Base-by-base conservation (phyloP, 164 flowering plant species). In the Piper longum region DNA sequence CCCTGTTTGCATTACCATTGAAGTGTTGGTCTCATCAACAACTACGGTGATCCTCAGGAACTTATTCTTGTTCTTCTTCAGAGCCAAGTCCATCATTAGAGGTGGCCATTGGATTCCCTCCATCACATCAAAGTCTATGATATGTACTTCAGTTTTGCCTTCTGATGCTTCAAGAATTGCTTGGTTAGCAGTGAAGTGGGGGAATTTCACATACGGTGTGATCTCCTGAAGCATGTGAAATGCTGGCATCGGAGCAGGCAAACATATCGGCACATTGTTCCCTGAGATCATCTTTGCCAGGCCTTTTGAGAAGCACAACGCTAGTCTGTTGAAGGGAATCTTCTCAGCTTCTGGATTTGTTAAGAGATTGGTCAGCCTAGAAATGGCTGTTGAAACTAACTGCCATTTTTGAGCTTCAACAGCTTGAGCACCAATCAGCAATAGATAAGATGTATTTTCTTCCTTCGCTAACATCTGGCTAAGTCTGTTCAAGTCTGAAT, bases 51-150 rank as follows among this genome's bases (percentile, higher is more conserved):
- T 56, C 66, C 75, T 69, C 7, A 78, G 62, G 4, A 64, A 69
- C 36, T 43, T 58, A 26, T 26, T 26, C 36, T 26, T 48, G 16
- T 61, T 67, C 54, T 72, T 67, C 68, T 73, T 68, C 51, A 55
- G 17, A 19, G 73, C 74, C 19, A 79, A 70, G 41, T 74, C 82
- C 48, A 62, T 64, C 78, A 79, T 79, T 52, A 76, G 66, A 3
- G 80, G 70, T 16, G 82, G 77, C 82, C 78, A 77, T 54, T 77
- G 82, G 40, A 74, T 72, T 8, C 80, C 80, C 54, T 77, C 78
- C 78, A 72, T 73, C 56, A 79, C 68, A 56, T 74, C 74, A 19
- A 76, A 76, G 36, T 76, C 79, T 11, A 78, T 59, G 16, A 78
- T 59, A 54, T 77, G 78, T 19, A 77, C 52, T 56, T 65, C 67